Base-by-base conservation (phyloP, 164 flowering plant species). In the Umbellularia californica region DNA sequence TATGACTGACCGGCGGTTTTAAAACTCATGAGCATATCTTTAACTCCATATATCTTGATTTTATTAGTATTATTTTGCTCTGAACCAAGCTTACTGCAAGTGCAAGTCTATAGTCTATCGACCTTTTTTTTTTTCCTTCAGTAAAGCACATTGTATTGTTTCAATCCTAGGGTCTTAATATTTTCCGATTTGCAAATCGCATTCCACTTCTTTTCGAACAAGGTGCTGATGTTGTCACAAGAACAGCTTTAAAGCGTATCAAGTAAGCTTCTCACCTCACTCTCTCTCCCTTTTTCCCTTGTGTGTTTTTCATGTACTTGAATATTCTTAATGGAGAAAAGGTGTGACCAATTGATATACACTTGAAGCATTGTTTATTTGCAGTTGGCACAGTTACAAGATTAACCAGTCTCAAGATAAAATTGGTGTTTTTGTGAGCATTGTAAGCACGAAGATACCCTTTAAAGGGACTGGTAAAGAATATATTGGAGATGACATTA, bases 221-320 rank as follows among this genome's bases (percentile, higher is more conserved):
- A 92, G 99, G 99, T 82, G 98, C 97, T 79, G 99, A 95, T 89
- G 99, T 95, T 80, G 98, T 95, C 75, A 95, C 99, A 71, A 86
- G 99, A 78, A 93, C 98, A 77, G 95, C 97, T 52, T 50, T 86
- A 68, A 95, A 91, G 84, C 89, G 99, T 82, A 95, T 95, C 81
- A 93, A 88, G 99, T 95, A 85, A 82, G 25, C 30, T 51, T 33
- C 64, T 47, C 6, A 15, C 13, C 6, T n/a, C 7, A 20, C n/a
- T 55, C n/a, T 55, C 60, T 55, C 7, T 55, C n/a, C 7, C 60
- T 17, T 14, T 14, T 14, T 52, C 9, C 9, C 22, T 55, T 6
- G 5, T 27, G 20, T 70, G 30, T 22, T 52, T 70, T 65, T 33
- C 20, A 67, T 67, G 69, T 11, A 20, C 12, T 33, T 47, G 6